Percentiles rank a stretch among this genome's conserved stretches.
Evolutionary conservation across 1,284 basidiomycete species (phyloP).

Genomic region (Schizopora paradoxa): DNA sequence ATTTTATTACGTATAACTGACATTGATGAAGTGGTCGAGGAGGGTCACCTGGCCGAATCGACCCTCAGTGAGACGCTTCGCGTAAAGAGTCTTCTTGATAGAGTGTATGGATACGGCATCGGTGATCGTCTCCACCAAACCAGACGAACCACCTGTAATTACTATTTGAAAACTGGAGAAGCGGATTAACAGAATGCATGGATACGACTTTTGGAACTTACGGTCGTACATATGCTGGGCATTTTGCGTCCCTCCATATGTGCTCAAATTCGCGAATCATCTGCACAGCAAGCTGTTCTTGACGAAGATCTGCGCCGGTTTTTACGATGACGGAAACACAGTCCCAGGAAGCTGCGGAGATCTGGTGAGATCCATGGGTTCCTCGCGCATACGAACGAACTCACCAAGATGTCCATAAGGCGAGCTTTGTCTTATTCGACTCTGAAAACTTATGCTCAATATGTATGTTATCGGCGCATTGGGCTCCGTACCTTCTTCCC

Average conservation of each 20-base stretch:
- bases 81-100: slow-evolving; percentile 98
- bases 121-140: slow-evolving; percentile 91
- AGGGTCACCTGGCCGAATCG: slow-evolving; percentile 81
- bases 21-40: slow-evolving; percentile 84
- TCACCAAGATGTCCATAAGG: slow-evolving; percentile 93
- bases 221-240: slow-evolving; percentile 90
- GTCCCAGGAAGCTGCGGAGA: slow-evolving; percentile 63
- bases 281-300: slow-evolving; percentile 96
- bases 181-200: slow-evolving; percentile 1
- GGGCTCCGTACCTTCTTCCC: slow-evolving; percentile 71
- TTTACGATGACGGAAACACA: slow-evolving; percentile 98
- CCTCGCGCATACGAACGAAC: slow-evolving; percentile 37
- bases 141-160: slow-evolving; percentile 90
- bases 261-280: slow-evolving; percentile 89
- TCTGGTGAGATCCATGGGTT: slow-evolving; percentile 4
- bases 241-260: slow-evolving; percentile 94
- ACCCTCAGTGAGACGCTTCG: slow-evolving; percentile 76
- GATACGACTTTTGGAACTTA: slow-evolving; percentile 39
- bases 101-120: slow-evolving; percentile 98
- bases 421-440: slow-evolving; percentile 85
- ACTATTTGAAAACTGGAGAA: slow-evolving; percentile 64
- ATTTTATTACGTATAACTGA: slow-evolving; percentile 34
- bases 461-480: slow-evolving; percentile 4
- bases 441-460: slow-evolving; percentile 35
- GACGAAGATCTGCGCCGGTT: slow-evolving; percentile 93